phyloP scores from a whole-genome alignment of 2,329 filamentous ascomycete genomes.

The Talaromyces sp. region DNA sequence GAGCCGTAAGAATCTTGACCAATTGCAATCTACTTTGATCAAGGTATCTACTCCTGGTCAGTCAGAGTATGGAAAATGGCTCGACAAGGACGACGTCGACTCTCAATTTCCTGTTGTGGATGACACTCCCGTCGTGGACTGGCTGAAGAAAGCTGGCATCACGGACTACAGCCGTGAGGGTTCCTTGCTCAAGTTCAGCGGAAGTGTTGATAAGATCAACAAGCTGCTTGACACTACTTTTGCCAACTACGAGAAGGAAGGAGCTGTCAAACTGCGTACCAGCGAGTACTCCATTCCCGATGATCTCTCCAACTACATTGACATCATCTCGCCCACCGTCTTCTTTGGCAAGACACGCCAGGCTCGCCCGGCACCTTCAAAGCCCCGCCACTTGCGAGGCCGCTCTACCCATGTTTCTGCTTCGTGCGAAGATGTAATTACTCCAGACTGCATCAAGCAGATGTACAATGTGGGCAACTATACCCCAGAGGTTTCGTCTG shows the following conservation, averaged over 20 bases:
- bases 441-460: conserved; percentile 52
- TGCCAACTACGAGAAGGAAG: conserved; percentile 47
- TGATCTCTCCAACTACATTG: conserved; percentile 43
- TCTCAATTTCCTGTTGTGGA: conserved; percentile 45
- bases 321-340: conserved; percentile 56
- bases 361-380: neutral
- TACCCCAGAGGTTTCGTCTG: conserved; percentile 46
- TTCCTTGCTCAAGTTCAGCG: conserved; percentile 46
- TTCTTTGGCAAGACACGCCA: conserved; percentile 48
- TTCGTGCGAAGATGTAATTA: conserved; percentile 38
- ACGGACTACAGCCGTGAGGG: conserved; percentile 42
- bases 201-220: conserved; percentile 47
- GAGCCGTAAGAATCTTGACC: conserved; percentile 33
- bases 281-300: conserved; percentile 46
- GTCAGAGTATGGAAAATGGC: conserved; percentile 54
- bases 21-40: conserved; percentile 43
- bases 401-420: conserved; percentile 29
- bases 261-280: conserved; percentile 47
- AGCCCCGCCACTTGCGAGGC: conserved; percentile 5
- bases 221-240: conserved; percentile 54
- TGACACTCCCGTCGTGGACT: conserved; percentile 41
- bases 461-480: conserved; percentile 56
- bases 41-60: conserved; percentile 52
- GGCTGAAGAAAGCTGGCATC: conserved; percentile 49
- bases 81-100: conserved; percentile 48